Conservation (phyloP, 768 basidiomycete species). For the Tricholoma flavovirens region DNA sequence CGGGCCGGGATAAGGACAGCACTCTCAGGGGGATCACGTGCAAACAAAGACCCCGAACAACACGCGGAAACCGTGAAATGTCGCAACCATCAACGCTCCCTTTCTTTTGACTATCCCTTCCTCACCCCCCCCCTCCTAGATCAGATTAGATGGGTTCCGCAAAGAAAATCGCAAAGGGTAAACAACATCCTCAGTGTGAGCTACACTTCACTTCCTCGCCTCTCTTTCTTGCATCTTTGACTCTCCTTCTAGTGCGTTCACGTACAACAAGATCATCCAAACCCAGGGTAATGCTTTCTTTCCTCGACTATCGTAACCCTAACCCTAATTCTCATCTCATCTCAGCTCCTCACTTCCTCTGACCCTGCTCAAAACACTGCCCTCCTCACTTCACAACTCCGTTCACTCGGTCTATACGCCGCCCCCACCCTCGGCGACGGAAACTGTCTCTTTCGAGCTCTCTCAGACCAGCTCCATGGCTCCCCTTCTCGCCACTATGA, state of each 20-base stretch:
- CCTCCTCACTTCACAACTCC: slow-evolving; percentile 67
- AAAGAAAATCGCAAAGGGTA: background rate
- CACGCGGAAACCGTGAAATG: background rate
- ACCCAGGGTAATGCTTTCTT: slow-evolving; percentile 29
- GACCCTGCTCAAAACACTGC: slow-evolving; percentile 14
- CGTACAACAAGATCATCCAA: slow-evolving; percentile 34
- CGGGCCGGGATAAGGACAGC: no score
- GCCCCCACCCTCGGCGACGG: slow-evolving; percentile 84
- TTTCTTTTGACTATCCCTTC: background rate
- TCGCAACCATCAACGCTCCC: slow-evolving; percentile 9
- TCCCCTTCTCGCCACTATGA: slow-evolving; percentile 61
- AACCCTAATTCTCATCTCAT: background rate
- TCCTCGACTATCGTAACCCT: slow-evolving; percentile 19
- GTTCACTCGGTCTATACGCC: slow-evolving; percentile 78
- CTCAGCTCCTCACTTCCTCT: slow-evolving; percentile 27
- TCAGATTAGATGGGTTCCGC: slow-evolving; percentile 16
- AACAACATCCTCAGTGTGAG: slow-evolving; percentile 13
- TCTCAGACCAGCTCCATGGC: slow-evolving; percentile 84
- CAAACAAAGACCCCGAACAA: slow-evolving; percentile 18
- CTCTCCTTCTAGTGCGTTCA: slow-evolving; percentile 29
- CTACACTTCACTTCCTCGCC: background rate
- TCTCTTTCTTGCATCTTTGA: slow-evolving; percentile 4
- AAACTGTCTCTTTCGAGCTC: slow-evolving; percentile 89
- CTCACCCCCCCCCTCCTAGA: slow-evolving; percentile 1
- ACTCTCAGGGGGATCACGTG: background rate